phyloP scores from a whole-genome alignment of 257 asterid genomes.

The Solanum etuberosum region DNA sequence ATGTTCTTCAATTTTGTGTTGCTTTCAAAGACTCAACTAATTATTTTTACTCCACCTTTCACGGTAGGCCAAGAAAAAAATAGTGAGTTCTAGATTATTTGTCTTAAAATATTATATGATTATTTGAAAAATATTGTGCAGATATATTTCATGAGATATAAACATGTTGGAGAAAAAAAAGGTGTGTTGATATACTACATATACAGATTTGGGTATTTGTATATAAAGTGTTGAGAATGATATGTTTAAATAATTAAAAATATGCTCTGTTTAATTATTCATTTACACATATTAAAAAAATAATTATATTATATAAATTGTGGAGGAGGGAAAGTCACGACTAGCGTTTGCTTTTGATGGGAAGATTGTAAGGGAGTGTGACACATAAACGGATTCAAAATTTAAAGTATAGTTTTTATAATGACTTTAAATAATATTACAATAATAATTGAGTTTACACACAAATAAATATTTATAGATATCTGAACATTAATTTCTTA shows the following conservation, averaged over 20 bases:
- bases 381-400: too few relatives aligned
- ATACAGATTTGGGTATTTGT: background rate
- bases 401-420: too few relatives aligned
- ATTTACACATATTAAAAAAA: too few relatives aligned
- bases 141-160: background rate
- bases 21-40: background rate
- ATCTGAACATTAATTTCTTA: background rate
- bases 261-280: too few relatives aligned
- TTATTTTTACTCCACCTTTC: background rate
- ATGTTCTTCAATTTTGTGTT: background rate
- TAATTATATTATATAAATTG: too few relatives aligned
- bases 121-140: background rate
- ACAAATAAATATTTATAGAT: background rate
- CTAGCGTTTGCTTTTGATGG: background rate
- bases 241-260: too few relatives aligned
- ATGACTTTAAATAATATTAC: background rate
- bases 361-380: too few relatives aligned
- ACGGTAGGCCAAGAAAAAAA: background rate
- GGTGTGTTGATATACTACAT: background rate
- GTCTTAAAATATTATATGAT: background rate
- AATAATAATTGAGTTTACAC: background rate
- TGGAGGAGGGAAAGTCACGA: too few relatives aligned
- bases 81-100: background rate
- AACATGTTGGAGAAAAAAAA: background rate
- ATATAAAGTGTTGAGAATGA: background rate